A percentile compares a stretch with the other conserved stretches of the same genome.
Conservation (phyloP, 345 rosid species). For the Eucalyptus urophylla region DNA sequence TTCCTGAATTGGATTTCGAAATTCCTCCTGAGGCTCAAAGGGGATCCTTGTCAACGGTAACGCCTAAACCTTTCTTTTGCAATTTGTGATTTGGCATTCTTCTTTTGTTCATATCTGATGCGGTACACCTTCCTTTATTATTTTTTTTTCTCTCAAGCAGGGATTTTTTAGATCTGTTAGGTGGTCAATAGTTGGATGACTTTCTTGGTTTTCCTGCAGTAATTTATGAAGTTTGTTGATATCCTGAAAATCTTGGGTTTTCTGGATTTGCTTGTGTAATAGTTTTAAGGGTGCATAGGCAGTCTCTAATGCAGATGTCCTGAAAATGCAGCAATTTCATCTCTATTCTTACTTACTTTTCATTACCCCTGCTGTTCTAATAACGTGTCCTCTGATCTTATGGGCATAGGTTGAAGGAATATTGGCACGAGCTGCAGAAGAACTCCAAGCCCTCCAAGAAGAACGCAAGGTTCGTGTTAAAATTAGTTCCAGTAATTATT, state of each 20-base stretch:
- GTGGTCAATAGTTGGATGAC: neutral
- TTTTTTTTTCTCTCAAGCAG: neutral
- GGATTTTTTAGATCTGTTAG: neutral
- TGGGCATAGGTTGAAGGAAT: constrained; percentile 70
- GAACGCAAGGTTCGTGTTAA: constrained; percentile 58
- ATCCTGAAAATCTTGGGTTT: neutral
- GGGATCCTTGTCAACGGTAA: constrained; percentile 86
- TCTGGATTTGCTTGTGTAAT: neutral
- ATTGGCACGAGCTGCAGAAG: constrained; percentile 69
- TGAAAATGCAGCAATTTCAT: neutral
- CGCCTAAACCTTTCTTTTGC: neutral
- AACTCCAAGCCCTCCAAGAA: constrained; percentile 78
- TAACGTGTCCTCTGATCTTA: neutral
- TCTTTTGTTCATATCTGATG: neutral
- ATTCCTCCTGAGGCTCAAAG: constrained; percentile 95
- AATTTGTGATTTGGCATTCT: neutral
- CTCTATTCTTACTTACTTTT: neutral
- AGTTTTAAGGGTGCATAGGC: neutral
- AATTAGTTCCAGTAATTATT: neutral
- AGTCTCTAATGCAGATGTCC: neutral
- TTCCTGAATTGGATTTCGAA: constrained; percentile 90
- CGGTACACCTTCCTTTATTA: neutral
- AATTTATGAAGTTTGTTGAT: neutral
- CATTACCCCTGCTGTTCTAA: neutral
- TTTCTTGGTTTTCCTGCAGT: neutral